A percentile compares a stretch with the other conserved stretches of the same genome.
Evolutionary conservation across 1,284 basidiomycete genomes (phyloP).

Genomic region (Somion occarium): DNA sequence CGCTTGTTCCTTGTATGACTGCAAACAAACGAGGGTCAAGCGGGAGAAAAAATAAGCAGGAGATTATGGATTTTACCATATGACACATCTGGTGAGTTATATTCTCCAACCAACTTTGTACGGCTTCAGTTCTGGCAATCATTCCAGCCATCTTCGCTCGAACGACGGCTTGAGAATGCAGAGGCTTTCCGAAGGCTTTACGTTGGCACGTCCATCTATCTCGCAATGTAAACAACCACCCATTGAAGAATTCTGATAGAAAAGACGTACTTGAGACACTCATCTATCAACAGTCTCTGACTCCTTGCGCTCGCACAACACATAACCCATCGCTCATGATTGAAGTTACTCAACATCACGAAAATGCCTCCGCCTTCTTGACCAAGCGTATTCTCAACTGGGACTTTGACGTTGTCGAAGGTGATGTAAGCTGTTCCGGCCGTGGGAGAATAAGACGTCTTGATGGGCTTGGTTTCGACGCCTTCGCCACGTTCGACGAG

Average conservation of each 20-base stretch:
- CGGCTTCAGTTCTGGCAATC: conserved; percentile 73
- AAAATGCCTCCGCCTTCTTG: conserved; percentile 79
- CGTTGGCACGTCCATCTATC: conserved; percentile 65
- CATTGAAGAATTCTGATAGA: neutral
- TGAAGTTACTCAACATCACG: conserved; percentile 73
- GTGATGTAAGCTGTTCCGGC: conserved; percentile 86
- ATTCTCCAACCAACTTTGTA: conserved; percentile 81
- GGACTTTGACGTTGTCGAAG: conserved; percentile 85
- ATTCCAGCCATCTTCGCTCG: conserved; percentile 75
- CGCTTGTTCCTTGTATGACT: conserved; percentile 29
- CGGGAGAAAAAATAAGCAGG: neutral
- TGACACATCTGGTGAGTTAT: conserved; percentile 86
- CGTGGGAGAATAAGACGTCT: conserved; percentile 74
- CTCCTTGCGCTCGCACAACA: conserved; percentile 51
- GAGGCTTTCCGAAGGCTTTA: conserved; percentile 76
- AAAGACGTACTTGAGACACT: conserved; percentile 55
- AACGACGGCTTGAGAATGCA: conserved; percentile 77
- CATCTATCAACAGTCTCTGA: conserved; percentile 54
- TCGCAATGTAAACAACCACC: conserved; percentile 3
- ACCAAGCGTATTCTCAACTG: conserved; percentile 83
- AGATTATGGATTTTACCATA: conserved; percentile 45
- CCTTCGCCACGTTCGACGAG: conserved; percentile 74
- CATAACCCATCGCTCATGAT: conserved; percentile 70
- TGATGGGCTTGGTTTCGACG: conserved; percentile 82
- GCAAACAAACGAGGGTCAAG: neutral